Evolutionary conservation across 2,329 filamentous ascomycete genomes (phyloP), one percentile per base, ranked within the genome.

Genomic region (Clarireedia paspali): DNA sequence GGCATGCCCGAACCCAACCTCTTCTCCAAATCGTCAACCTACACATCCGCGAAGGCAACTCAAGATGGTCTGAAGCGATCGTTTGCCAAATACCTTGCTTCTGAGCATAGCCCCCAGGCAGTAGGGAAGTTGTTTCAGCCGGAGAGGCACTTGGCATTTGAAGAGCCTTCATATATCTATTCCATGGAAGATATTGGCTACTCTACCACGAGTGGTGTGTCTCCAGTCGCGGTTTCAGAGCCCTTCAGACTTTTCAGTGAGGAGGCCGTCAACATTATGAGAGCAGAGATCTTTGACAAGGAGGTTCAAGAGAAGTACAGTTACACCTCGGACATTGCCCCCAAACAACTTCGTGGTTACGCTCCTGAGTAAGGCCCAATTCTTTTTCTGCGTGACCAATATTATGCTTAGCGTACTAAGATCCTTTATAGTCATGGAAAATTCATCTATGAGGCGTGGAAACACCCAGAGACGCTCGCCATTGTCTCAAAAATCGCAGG

Each of bases 401-500:
- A 27, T 20, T 24, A 26, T 40, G 23, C 26, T 24, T 14, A 34
- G 2, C 12, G 42, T 12, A 34, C 60, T 66, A 53, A 65, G 53
- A 10, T 24, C 20, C 15, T 17, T 27, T 17, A 15, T 20, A 82
- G 80, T 57, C 78, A 80, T 63, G 83, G 83, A 1, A 83, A 83
- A 0, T 88, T 88, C 61, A 77, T 81, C 4, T 84, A 85, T 62
- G 79, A 79, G 56, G 78, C 78, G 2, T 85, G 81, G 82, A 79
- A 76, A 55, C 74, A 75, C 47, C 77, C 81, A 0, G 74, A 80
- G 50, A 75, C 78, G 2, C 73, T 83, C 3, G 69, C 71, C 7
- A 75, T 77, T 61, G 72, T 84, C 52, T 82, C 79, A 2, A 73
- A 77, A 57, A 75, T 82, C 48, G 80, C 81, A 23, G 79, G 80